phyloP scores from a whole-genome alignment of 2,329 filamentous ascomycete genomes.

The Cyphellophora attinorum region DNA sequence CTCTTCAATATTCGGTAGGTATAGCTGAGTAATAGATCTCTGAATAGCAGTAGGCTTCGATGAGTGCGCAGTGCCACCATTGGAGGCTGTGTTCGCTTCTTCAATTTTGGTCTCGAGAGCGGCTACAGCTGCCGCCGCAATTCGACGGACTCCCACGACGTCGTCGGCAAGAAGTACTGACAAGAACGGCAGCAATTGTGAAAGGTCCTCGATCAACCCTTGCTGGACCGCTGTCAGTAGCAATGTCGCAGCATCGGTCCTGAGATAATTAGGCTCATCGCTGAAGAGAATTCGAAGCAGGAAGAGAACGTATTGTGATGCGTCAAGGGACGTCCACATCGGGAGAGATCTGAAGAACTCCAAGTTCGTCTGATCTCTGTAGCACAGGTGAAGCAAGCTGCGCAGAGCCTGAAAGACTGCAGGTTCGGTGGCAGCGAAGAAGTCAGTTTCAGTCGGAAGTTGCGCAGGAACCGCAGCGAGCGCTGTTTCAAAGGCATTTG shows the following conservation, averaged over 20 bases:
- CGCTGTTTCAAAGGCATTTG: no score
- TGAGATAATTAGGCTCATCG: background rate
- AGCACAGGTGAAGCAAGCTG: slow-evolving; percentile 9
- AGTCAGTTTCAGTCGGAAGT: background rate
- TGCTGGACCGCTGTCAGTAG: no score
- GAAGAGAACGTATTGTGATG: slow-evolving; percentile 10
- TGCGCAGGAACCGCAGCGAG: background rate
- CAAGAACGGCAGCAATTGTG: slow-evolving; percentile 63
- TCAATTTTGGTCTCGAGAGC: no score
- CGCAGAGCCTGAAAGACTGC: background rate
- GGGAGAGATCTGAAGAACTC: no score
- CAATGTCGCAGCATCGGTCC: background rate
- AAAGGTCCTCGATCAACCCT: no score
- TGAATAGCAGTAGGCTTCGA: no score
- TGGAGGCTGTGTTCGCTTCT: no score
- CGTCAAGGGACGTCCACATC: no score
- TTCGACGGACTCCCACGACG: slow-evolving; percentile 64
- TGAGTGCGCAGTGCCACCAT: no score
- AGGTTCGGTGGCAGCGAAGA: background rate
- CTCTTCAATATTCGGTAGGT: slow-evolving; percentile 75
- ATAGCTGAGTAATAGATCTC: no score
- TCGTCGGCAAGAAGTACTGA: slow-evolving; percentile 65
- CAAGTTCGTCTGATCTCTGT: slow-evolving; percentile 1
- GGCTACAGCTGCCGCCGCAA: slow-evolving; percentile 65
- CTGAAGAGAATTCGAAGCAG: slow-evolving; percentile 12